A percentile compares a stretch with the other conserved stretches of the same genome.
Evolutionary conservation across 2,329 filamentous ascomycete genomes (phyloP).

Genomic region (Ophiocordyceps camponoti-saundersi): DNA sequence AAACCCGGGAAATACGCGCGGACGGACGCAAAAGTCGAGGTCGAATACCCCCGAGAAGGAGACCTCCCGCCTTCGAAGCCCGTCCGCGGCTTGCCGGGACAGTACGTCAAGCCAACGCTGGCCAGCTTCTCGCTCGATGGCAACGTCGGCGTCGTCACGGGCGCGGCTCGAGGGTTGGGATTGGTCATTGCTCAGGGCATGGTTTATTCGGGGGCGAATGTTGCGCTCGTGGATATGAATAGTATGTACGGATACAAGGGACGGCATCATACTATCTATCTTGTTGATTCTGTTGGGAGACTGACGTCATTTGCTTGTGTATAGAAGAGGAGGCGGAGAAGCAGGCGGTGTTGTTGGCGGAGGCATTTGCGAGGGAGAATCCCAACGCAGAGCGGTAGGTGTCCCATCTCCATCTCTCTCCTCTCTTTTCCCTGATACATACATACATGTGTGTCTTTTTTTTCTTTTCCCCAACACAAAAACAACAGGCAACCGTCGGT

Average conservation of each 20-base stretch:
- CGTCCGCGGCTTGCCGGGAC: conserved; percentile 59
- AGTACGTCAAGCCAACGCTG: conserved; percentile 72
- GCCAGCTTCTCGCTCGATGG: conserved; percentile 75
- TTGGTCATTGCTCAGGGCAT: conserved; percentile 87
- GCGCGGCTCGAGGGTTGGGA: conserved; percentile 75
- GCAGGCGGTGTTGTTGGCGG: conserved; percentile 57
- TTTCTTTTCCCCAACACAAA: too few relatives aligned
- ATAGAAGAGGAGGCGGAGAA: conserved; percentile 68
- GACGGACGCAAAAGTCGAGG: conserved; percentile 61
- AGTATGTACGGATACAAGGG: conserved; percentile 40
- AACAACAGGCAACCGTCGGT: conserved; percentile 52
- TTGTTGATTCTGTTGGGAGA: too few relatives aligned
- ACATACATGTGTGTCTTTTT: too few relatives aligned
- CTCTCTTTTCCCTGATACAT: too few relatives aligned
- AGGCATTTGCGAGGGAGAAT: conserved; percentile 64
- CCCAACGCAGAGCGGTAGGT: conserved; percentile 51
- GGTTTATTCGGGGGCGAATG: conserved; percentile 71
- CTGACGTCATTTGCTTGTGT: neutral
- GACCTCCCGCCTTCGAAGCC: conserved; percentile 56
- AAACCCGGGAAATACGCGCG: conserved; percentile 53
- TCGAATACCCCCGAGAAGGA: conserved; percentile 61
- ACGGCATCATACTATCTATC: neutral
- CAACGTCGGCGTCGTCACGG: conserved; percentile 72
- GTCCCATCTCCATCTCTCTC: neutral
- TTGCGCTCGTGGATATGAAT: conserved; percentile 90